These are phyloP conservation scores for Calophaca sinica DNA, from an alignment of 306 rosid genomes.

Conservation along the genomic window DNA sequence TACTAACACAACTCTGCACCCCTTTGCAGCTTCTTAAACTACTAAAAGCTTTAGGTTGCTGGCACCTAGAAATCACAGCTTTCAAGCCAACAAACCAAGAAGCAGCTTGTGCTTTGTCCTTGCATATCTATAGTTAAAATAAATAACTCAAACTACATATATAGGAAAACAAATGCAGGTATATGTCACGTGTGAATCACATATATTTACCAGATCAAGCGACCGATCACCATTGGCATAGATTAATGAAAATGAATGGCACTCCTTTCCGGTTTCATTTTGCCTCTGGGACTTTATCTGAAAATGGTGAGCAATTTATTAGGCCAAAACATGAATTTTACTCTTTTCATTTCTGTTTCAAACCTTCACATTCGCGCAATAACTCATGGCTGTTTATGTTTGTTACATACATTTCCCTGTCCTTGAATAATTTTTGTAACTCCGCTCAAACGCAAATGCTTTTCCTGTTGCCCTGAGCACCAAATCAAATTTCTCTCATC, in stretches of 20 bases:
- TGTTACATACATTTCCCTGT: conserved; percentile 70
- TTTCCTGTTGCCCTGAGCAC: conserved; percentile 82
- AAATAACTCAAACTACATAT: conserved; percentile 30
- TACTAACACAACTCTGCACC: conserved; percentile 78
- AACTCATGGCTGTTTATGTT: conserved; percentile 35
- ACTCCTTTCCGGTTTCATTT: conserved; percentile 64
- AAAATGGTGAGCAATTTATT: conserved; percentile 43
- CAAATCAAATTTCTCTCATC: conserved; percentile 85
- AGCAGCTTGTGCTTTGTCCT: conserved; percentile 83
- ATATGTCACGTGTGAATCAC: background rate
- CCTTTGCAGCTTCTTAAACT: conserved; percentile 72
- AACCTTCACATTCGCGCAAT: conserved; percentile 12
- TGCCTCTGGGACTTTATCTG: conserved; percentile 72
- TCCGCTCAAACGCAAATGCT: conserved; percentile 70
- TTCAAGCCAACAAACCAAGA: conserved; percentile 82
- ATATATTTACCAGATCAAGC: conserved; percentile 75
- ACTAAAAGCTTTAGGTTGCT: conserved; percentile 55
- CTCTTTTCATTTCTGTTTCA: conserved; percentile 31
- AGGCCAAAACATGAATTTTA: conserved; percentile 43
- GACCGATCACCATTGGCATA: conserved; percentile 77
- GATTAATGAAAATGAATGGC: conserved; percentile 76
- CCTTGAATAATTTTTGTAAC: conserved; percentile 72
- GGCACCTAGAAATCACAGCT: conserved; percentile 65
- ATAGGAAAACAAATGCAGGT: conserved; percentile 34
- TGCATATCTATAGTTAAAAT: conserved; percentile 66